Conservation (phyloP, 129 eudicot species). For the Artemisia annua region DNA sequence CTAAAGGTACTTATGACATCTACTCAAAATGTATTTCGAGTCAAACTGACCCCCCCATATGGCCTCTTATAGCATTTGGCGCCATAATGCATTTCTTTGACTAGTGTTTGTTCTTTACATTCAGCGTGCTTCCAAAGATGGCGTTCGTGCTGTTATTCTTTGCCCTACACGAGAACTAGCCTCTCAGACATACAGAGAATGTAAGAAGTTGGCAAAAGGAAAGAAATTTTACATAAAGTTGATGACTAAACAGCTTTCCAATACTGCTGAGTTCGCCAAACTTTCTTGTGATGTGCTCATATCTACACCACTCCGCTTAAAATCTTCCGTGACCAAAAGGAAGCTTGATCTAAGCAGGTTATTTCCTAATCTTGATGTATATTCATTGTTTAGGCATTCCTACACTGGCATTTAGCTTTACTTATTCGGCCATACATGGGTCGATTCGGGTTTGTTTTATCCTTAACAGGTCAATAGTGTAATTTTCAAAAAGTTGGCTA, state of each 20-base stretch:
- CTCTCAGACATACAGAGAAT: conserved; percentile 93
- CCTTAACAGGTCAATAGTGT: too few relatives aligned
- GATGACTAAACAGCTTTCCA: conserved; percentile 89
- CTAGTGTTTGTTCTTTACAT: not conserved
- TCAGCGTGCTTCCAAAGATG: conserved; percentile 75
- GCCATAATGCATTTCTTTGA: too few relatives aligned
- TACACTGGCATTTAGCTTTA: not conserved
- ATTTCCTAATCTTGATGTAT: conserved; percentile 17
- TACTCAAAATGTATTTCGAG: not conserved
- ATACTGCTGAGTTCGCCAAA: conserved; percentile 76
- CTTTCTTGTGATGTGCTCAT: conserved; percentile 79
- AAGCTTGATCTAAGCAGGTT: conserved; percentile 93
- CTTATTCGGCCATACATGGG: too few relatives aligned
- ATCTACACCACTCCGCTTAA: conserved; percentile 82
- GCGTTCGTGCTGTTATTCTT: conserved; percentile 81
- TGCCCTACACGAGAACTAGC: conserved; percentile 97
- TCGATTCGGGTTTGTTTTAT: too few relatives aligned
- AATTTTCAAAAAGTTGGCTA: too few relatives aligned
- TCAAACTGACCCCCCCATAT: not conserved
- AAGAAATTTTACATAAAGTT: conserved; percentile 76
- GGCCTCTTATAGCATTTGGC: not conserved
- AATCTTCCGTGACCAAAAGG: conserved; percentile 61
- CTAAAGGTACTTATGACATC: conserved; percentile 54
- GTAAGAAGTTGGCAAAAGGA: conserved; percentile 82
- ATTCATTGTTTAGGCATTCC: not conserved